These are phyloP conservation scores for Boletus rex-veris DNA, from an alignment of 768 basidiomycete species.

Conservation along the genomic window DNA sequence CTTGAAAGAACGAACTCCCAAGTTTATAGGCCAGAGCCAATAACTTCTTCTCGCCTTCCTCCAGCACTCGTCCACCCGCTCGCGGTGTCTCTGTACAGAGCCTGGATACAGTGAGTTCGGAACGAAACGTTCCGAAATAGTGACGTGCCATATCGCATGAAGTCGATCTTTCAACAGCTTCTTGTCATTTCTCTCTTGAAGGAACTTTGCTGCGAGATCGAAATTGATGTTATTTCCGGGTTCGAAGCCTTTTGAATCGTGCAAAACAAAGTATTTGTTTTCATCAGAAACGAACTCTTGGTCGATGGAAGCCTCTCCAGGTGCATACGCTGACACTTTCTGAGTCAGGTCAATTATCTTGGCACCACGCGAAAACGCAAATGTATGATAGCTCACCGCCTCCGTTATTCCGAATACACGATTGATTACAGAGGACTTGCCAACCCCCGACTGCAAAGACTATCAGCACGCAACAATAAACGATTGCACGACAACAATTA, in stretches of 20 bases:
- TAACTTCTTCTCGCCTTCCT: constrained; percentile 5
- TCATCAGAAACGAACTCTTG: constrained; percentile 7
- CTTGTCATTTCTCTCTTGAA: neutral
- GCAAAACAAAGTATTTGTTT: constrained; percentile 4
- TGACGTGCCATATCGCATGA: constrained; percentile 2
- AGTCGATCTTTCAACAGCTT: neutral
- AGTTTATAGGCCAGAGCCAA: neutral
- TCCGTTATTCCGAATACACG: neutral
- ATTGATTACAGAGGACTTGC: neutral
- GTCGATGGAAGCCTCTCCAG: constrained; percentile 3
- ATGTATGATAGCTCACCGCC: neutral
- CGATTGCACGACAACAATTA: no score
- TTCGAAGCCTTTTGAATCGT: constrained; percentile 7
- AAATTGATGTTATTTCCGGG: neutral
- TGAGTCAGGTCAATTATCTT: neutral
- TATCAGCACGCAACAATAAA: no score
- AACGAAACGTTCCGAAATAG: neutral
- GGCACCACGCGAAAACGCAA: no score
- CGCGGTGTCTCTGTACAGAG: constrained; percentile 10
- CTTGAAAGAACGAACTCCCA: neutral
- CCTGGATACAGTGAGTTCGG: neutral
- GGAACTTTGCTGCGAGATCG: neutral
- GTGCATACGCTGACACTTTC: neutral
- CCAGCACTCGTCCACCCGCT: constrained; percentile 3
- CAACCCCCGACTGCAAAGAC: neutral